A percentile compares a stretch with the other conserved stretches of the same genome.
phyloP scores from a whole-genome alignment of 345 rosid species.

The Pistacia integerrima region DNA sequence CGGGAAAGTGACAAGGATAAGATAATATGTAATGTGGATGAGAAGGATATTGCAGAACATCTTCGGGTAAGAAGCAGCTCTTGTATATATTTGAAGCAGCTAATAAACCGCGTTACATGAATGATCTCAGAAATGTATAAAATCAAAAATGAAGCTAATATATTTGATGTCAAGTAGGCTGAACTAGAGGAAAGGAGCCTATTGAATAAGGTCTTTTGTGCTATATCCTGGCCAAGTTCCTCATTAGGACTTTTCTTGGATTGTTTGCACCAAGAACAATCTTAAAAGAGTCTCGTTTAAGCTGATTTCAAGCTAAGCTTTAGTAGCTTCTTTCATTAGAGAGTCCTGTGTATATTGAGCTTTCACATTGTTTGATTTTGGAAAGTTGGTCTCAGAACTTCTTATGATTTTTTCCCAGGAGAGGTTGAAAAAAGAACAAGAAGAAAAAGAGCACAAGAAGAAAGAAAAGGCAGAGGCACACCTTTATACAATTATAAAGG shows the following conservation, averaged over 20 bases:
- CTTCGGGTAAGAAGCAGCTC: constrained; percentile 66
- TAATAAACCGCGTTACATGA: constrained; percentile 3
- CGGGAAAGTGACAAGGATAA: constrained; percentile 97
- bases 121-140: background rate
- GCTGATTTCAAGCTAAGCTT: constrained; percentile 9
- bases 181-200: constrained; percentile 3
- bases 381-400: constrained; percentile 8
- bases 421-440: constrained; percentile 93
- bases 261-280: constrained; percentile 15
- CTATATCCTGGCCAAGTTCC: constrained; percentile 18
- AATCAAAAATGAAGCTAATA: background rate
- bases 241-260: background rate
- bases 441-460: constrained; percentile 90
- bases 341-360: background rate
- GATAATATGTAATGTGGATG: constrained; percentile 95
- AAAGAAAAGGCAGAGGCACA: constrained; percentile 94
- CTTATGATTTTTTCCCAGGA: constrained; percentile 44
- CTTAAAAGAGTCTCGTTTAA: constrained; percentile 1
- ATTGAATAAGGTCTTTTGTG: background rate
- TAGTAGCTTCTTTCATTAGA: constrained; percentile 4
- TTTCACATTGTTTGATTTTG: constrained; percentile 11
- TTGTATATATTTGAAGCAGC: constrained; percentile 12
- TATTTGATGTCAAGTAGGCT: constrained; percentile 13
- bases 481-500: constrained; percentile 87
- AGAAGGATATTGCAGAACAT: constrained; percentile 95